phyloP scores from a whole-genome alignment of 257 asterid species.

The Solanum virginianum region DNA sequence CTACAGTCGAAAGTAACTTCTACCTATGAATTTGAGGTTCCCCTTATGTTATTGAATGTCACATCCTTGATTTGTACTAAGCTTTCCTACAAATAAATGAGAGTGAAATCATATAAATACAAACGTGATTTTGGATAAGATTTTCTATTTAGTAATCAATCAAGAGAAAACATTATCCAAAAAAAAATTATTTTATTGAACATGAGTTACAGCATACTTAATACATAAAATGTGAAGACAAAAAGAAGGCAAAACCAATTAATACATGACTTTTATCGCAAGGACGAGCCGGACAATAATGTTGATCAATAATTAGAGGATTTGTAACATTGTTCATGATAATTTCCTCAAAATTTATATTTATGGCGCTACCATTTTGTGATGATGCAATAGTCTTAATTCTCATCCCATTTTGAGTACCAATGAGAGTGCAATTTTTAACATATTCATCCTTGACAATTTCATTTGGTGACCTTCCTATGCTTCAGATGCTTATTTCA shows the following conservation, averaged over 20 bases:
- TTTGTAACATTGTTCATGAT: not conserved
- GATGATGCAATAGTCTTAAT: not conserved
- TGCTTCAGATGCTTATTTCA: not conserved
- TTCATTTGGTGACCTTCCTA: not conserved
- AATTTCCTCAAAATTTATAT: not conserved
- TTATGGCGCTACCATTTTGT: not conserved
- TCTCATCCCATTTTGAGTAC: not conserved
- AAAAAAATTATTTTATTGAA: not conserved
- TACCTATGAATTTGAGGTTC: not conserved
- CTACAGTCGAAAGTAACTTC: not conserved
- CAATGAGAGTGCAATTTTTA: not conserved
- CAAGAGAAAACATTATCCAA: not conserved
- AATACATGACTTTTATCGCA: not conserved
- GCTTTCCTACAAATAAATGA: not conserved
- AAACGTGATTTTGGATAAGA: too few species aligned
- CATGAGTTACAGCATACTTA: not conserved
- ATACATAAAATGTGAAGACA: not conserved
- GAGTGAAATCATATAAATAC: not conserved
- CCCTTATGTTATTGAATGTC: not conserved
- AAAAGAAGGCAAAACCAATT: not conserved
- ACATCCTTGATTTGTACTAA: not conserved
- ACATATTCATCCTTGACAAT: not conserved
- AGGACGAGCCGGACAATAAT: not conserved
- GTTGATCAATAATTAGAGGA: not conserved
- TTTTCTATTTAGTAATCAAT: too few species aligned